Evolutionary conservation across 768 basidiomycete species (phyloP).

Genomic region (Antrodiella citrinella): DNA sequence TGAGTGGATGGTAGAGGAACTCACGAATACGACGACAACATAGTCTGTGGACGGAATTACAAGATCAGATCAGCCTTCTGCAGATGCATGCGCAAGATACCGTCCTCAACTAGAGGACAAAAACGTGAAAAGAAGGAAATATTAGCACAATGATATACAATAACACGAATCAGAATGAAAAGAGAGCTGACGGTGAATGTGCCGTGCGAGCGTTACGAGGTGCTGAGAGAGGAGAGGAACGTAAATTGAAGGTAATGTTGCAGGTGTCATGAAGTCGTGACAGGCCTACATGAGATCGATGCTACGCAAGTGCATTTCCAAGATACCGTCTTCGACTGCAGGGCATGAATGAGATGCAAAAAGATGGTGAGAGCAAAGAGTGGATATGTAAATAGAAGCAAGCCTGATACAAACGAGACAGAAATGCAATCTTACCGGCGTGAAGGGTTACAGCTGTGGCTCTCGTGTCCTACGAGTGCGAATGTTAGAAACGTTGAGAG

Average conservation of each 20-base stretch:
- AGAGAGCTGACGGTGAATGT: neutral
- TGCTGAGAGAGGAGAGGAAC: neutral
- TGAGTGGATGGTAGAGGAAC: too few relatives aligned
- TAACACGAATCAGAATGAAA: neutral
- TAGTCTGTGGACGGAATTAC: too few relatives aligned
- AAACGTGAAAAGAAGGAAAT: neutral
- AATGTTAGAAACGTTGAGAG: constrained; percentile 9
- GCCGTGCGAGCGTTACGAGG: neutral
- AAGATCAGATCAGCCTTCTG: constrained; percentile 63
- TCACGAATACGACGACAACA: too few relatives aligned
- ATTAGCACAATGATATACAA: constrained; percentile 5
- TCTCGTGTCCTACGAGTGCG: constrained; percentile 50
- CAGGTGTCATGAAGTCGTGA: too few relatives aligned
- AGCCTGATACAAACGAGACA: constrained; percentile 1
- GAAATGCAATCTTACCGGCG: constrained; percentile 38
- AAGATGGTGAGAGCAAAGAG: neutral
- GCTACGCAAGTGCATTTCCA: neutral
- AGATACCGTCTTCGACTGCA: constrained; percentile 1
- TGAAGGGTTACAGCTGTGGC: constrained; percentile 66
- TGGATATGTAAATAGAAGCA: constrained; percentile 1
- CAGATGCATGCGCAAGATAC: constrained; percentile 63
- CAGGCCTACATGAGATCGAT: neutral
- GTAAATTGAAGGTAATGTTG: too few relatives aligned
- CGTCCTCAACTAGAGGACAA: constrained; percentile 48
- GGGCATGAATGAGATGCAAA: too few relatives aligned